Conservation (phyloP, 2,329 filamentous ascomycete species). For the Colletotrichum camelliae region DNA sequence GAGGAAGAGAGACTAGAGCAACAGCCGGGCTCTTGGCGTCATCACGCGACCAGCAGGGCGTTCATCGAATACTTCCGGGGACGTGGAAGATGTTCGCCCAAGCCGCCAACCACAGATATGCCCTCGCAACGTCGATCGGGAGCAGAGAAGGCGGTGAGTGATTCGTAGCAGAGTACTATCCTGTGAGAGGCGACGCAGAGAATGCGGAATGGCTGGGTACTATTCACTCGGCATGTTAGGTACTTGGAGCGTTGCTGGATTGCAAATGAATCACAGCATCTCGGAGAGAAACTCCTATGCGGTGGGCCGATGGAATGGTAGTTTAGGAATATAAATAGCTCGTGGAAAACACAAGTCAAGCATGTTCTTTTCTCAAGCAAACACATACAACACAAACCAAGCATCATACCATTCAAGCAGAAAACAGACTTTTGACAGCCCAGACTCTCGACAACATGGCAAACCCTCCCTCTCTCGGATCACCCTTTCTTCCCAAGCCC, state of each 20-base stretch:
- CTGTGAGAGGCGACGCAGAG: background rate
- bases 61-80: background rate
- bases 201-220: background rate
- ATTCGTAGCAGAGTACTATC: background rate
- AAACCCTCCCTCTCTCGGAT: background rate
- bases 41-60: background rate
- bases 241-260: background rate
- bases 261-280: background rate
- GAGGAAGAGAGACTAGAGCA: background rate
- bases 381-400: background rate
- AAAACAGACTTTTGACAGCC: background rate
- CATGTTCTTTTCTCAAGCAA: background rate
- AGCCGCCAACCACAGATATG: background rate
- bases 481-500: background rate
- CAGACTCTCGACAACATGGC: background rate
- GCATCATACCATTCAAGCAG: background rate
- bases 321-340: background rate
- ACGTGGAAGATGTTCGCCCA: background rate
- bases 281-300: background rate
- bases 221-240: background rate
- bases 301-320: background rate
- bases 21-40: background rate
- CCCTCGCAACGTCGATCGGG: background rate
- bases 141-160: background rate
- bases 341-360: background rate